Base-by-base conservation (phyloP, 441 rosid species). In the Erodium trifolium region DNA sequence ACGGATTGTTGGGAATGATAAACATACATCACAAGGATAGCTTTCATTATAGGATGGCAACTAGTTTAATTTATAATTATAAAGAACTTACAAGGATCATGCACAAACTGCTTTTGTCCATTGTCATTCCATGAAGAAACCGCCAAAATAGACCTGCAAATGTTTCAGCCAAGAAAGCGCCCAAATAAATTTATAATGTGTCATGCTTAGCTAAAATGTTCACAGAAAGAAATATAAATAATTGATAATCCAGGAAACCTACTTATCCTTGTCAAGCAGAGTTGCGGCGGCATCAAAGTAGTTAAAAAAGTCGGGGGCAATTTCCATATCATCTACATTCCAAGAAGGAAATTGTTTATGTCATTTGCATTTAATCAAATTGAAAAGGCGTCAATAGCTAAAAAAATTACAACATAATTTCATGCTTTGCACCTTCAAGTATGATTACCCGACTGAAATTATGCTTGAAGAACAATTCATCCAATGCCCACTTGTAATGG, bases 81-180 rank as follows among this genome's bases (percentile, higher is more conserved):
- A 3, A 69, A 70, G 62, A 66, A 77, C 93, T 87, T 82, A 88
- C 93, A 81, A 64, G 97, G 94, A 78, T 94, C 97, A 72, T 92
- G 87, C 73, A 94, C 99, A 77, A 91, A 91, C 74, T 89, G 97
- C 84, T 82, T 91, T 82, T 94, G 99, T 29, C 99, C 99, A 80
- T 94, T 94, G 87, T 94, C 99, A 90, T 94, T 94, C 99, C 99
- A 94, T 23, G 99, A 94, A 73, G 99, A 94, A 78, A 87, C 92
- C 70, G 96, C 99, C 97, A 94, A 85, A 67, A 94, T 88, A 81
- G 99, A 87, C 86, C 97, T 94, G 83, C 18, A 51, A 77, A 13
- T 16, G 18, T 70, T 73, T 66, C 13, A 69, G 43, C 57, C 70
- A 71, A 73, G 67, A 69, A 41, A 63, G 34, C 67, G 65, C 69